Evolutionary conservation across 2,329 filamentous ascomycete species (phyloP), one percentile per base, ranked within the genome.

Genomic region (Gremmenia infestans): DNA sequence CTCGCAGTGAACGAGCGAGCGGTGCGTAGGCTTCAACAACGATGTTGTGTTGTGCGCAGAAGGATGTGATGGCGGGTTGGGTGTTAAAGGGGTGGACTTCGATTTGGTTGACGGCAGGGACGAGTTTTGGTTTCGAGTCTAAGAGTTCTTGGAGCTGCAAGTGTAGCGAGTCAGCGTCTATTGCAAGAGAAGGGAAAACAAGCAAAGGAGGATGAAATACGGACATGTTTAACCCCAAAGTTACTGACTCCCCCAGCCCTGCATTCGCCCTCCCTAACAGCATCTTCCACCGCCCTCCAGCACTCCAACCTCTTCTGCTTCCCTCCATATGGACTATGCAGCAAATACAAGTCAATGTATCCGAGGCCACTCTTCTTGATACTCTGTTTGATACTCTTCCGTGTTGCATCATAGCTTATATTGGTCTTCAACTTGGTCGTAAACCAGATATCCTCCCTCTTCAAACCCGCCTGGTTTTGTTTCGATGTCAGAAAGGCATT

Each of bases 1-100:
- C 87, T 17, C 87, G 78, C 71, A 86, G 76, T 0, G 82, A 88
- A 50, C 87, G 79, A 3, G 84, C 89, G 2, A 94, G 79, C 5
- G 90, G 90, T 6, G 88, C 88, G 62, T 94, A 95, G 0, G 90
- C 89, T 72, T 94, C 84, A 1, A 94, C 78, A 0, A 86, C 73
- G 55, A 94, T 91, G 39, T 76, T 74, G 60, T 92, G 75, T 58
- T 81, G 73, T 55, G 81, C 77, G 66, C 89, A 89, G 63, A 82
- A 85, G 12, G 79, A 76, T 0, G 83, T 80, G 60, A 94, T 91
- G 39, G 79, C 77, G 0, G 76, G 77, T 52, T 86, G 82, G 1
- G 87, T 91, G 69, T 92, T 90, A 79, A 93, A 94, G 0, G 88
- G 89, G 59, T 93, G 88, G 1, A 92, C 80, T 70, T 93, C 87